Evolutionary conservation across 768 basidiomycete genomes (phyloP), one percentile per base, ranked within the genome.

Genomic region (Kwoniella heveanensis): DNA sequence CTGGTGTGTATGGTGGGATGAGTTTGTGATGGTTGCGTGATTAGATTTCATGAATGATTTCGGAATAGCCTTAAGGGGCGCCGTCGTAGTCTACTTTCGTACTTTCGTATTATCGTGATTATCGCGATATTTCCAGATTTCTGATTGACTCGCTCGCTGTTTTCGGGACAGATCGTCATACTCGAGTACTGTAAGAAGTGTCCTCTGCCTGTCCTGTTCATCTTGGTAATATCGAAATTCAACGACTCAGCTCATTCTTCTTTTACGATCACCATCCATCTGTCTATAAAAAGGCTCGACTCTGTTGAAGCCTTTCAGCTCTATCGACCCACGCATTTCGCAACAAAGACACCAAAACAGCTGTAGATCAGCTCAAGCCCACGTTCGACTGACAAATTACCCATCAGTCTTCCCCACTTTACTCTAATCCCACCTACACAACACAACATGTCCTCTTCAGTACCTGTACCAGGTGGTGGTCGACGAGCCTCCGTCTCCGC

Each of bases 401-500:
- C 39, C 39, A 10, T 17, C 44, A 6, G 8, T 22, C 15, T 27
- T 19, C 44, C 56, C 37, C 29, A 32, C 29, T 19, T 30, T 19
- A 25, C 15, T n/a, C n/a, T n/a, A n/a, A 56, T n/a, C 49, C 37
- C 57, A n/a, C 24, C 22, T 50, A 25, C 26, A 62, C 48, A 25
- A 46, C 30, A n/a, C 55, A 67, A 32, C 9, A 66, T 73, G 71
- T 66, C 72, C 26, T 32, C 30, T 22, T 36, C 70, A 29, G 54
- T 52, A 15, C 57, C 68, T 50, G 62, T 57, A n/a, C 63, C 48
- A 51, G 15, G 39, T 17, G 39, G 39, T 44, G 70, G 72, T 51
- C 69, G 79, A 54, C 62, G 78, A 66, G 17, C 68, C 17, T 77
- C 76, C 9, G 79, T 80, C 26, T 78, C 78, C 36, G 78, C 78